Evolutionary conservation across 768 basidiomycete species (phyloP), one percentile per base, ranked within the genome.

Genomic region (Hydnomerulius pinastri): DNA sequence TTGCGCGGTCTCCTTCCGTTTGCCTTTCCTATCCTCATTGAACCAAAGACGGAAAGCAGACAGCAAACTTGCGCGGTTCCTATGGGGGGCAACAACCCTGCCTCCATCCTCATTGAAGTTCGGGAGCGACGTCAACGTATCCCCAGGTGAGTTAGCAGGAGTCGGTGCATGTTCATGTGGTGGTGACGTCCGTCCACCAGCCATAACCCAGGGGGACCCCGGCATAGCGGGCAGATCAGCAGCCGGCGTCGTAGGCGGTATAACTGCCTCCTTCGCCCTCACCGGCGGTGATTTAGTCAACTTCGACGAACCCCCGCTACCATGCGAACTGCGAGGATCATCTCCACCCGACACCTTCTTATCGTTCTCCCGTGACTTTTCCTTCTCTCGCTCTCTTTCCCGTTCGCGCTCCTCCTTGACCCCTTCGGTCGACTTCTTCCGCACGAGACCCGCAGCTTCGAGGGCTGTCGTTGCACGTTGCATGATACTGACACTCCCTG

Each of bases 401-500:
- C 64, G 71, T 51, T 85, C 81, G 43, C 74, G 77, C 39, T 85
- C 82, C 35, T 86, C 86, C 51, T 75, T 76, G 9, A 92, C 81
- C 6, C 73, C 86, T 64, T 93, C 92, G 0, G 80, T 71, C 4
- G 86, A 88, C 69, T 89, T 92, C 71, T 93, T 92, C 52, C 86
- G 73, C 40, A 92, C 88, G 9, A 95, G 69, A 2, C 91, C 88
- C 11, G 87, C 88, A 9, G 90, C 92, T 65, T 92, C 90, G 21
- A 93, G 76, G 1, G 89, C 92, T 1, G 92, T 96, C 2, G 93
- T 95, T 0, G 92, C 94, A 21, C 94, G 83, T 60, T 98, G 95
- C 80, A 98, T 90, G 67, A 98, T 97, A 61, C 87, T 94, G 44
- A 98, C 90, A 50, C 94, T 96, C 6, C 92, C 90, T 2, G 92